A percentile compares a stretch with the other conserved stretches of the same genome.
These are phyloP conservation scores for Trichophyton mentagrophytes DNA, from an alignment of 2,329 filamentous ascomycete genomes.

Conservation along the genomic window DNA sequence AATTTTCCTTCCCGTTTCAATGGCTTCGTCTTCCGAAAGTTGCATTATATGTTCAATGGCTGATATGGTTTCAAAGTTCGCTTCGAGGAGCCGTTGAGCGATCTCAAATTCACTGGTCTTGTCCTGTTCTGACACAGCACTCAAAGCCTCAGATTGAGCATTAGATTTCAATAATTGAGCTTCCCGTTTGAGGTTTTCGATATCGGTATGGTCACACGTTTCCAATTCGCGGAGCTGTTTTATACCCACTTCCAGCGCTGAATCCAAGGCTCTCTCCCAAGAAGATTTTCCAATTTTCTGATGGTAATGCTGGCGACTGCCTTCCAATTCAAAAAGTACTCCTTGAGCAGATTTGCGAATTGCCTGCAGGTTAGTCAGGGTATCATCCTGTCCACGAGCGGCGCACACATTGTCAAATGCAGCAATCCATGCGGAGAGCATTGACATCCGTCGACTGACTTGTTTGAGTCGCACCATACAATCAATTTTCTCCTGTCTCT, in stretches of 20 bases:
- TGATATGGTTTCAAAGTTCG: slow-evolving; percentile 82
- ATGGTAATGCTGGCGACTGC: slow-evolving; percentile 80
- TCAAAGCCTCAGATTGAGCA: slow-evolving; percentile 66
- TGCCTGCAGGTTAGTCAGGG: slow-evolving; percentile 53
- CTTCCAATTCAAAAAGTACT: slow-evolving; percentile 77
- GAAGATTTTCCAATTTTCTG: slow-evolving; percentile 65
- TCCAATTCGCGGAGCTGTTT: slow-evolving; percentile 64
- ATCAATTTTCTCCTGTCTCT: slow-evolving; percentile 65
- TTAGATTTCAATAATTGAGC: slow-evolving; percentile 73
- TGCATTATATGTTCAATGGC: slow-evolving; percentile 68
- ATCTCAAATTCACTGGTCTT: slow-evolving; percentile 63
- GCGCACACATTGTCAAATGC: slow-evolving; percentile 79
- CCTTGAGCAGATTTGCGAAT: slow-evolving; percentile 83
- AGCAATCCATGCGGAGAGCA: slow-evolving; percentile 84
- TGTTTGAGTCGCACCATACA: slow-evolving; percentile 72
- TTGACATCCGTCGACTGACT: slow-evolving; percentile 69
- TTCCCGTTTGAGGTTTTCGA: slow-evolving; percentile 62
- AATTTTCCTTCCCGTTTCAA: slow-evolving; percentile 63
- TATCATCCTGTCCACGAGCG: slow-evolving; percentile 52
- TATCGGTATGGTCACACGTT: slow-evolving; percentile 52
- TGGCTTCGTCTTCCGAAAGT: slow-evolving; percentile 73
- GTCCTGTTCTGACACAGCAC: slow-evolving; percentile 70
- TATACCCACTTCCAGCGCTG: slow-evolving; percentile 73
- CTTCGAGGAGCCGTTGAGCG: slow-evolving; percentile 70
- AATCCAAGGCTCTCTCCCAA: slow-evolving; percentile 81